phyloP scores from a whole-genome alignment of 1,284 basidiomycete genomes.

The Takashimella koratensis region DNA sequence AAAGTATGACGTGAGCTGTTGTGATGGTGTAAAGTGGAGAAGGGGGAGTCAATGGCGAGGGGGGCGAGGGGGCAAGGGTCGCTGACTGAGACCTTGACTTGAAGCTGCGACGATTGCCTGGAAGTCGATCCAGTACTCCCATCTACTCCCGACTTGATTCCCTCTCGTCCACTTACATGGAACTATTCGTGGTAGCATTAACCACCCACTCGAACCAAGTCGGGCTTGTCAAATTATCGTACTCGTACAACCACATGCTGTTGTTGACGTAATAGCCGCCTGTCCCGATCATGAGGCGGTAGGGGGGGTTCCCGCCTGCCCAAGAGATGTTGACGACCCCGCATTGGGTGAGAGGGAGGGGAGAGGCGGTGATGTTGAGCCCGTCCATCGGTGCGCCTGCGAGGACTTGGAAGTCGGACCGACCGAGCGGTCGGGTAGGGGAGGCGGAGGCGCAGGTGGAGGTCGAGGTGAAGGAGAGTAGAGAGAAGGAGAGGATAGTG shows the following conservation, averaged over 20 bases:
- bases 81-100: not conserved
- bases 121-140: not conserved
- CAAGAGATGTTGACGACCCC: not conserved
- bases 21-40: not conserved
- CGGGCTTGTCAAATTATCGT: not conserved
- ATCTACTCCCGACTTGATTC: not conserved
- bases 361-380: not conserved
- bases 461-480: not conserved
- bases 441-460: too few relatives aligned
- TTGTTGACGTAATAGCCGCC: constrained; percentile 1
- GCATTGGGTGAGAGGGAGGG: not conserved
- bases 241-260: not conserved
- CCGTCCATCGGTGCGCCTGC: constrained; percentile 1
- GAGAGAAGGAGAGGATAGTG: not conserved
- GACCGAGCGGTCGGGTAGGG: not conserved
- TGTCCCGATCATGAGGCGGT: not conserved
- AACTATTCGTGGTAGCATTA: not conserved
- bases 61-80: not conserved
- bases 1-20: not conserved
- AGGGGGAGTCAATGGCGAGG: not conserved
- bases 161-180: not conserved
- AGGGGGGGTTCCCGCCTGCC: not conserved
- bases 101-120: not conserved
- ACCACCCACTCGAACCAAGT: not conserved
- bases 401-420: not conserved